A percentile compares a stretch with the other conserved stretches of the same genome.
Evolutionary conservation across 208 protist genomes (phyloP).

Genomic region (Leishmania arabica): DNA sequence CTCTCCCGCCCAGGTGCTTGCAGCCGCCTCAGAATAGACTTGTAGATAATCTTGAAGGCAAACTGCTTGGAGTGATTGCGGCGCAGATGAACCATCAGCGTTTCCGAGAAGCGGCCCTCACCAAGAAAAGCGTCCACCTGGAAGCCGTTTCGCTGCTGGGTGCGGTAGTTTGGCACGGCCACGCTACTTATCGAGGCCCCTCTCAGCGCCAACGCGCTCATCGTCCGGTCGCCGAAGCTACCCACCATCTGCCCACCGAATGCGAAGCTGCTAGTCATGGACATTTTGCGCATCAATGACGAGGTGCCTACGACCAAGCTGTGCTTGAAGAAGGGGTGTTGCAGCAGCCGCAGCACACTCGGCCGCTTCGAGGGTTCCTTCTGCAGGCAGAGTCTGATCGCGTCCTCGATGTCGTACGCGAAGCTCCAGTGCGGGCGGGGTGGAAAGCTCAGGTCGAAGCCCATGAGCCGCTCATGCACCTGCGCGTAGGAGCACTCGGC

Average conservation of each 20-base stretch:
- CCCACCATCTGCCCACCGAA: constrained; percentile 18
- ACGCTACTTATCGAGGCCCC: constrained; percentile 30
- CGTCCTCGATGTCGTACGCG: constrained; percentile 47
- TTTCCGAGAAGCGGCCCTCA: constrained; percentile 55
- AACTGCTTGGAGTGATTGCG: constrained; percentile 47
- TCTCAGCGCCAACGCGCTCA: constrained; percentile 20
- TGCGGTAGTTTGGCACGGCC: constrained; percentile 18
- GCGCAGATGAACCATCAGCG: constrained; percentile 62
- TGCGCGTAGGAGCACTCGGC: constrained; percentile 58
- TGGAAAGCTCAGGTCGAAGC: constrained; percentile 47
- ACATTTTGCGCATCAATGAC: constrained; percentile 23
- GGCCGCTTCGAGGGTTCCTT: constrained; percentile 59
- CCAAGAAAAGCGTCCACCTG: constrained; percentile 53
- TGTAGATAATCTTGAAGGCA: constrained; percentile 66
- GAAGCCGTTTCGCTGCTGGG: constrained; percentile 54
- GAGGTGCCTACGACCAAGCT: constrained; percentile 14
- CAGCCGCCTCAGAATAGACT: constrained; percentile 48
- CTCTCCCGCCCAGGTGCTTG: constrained; percentile 19
- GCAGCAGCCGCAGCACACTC: constrained; percentile 52
- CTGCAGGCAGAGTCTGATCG: constrained; percentile 59
- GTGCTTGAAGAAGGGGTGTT: constrained; percentile 63
- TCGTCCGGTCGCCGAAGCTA: constrained; percentile 24
- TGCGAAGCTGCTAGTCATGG: constrained; percentile 28
- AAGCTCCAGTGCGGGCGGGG: constrained; percentile 47
- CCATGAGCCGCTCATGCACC: constrained; percentile 43